A percentile compares a stretch with the other conserved stretches of the same genome.
Evolutionary conservation across 164 flowering plant genomes (phyloP).

Genomic region (Annona cherimola): DNA sequence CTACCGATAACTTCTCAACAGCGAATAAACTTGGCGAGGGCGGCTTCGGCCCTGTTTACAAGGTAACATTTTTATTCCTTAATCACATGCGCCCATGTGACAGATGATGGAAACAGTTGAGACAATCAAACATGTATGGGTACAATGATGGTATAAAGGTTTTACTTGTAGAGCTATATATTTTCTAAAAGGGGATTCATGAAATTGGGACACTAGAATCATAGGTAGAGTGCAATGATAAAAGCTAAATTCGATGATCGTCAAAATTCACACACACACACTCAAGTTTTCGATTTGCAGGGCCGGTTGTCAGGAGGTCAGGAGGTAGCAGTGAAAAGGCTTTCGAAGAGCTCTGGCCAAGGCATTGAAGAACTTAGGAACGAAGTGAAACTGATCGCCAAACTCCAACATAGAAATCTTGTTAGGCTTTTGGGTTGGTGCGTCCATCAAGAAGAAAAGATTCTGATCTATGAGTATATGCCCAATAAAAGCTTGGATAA

Average conservation of each 20-base stretch:
- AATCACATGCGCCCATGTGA: neutral
- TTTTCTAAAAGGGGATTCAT: too few relatives aligned
- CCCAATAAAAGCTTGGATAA: conserved; percentile 19
- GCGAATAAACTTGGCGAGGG: conserved; percentile 17
- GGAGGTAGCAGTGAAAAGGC: conserved; percentile 15
- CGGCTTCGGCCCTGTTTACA: conserved; percentile 18
- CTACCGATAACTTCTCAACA: conserved; percentile 12
- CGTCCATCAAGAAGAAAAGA: conserved; percentile 4
- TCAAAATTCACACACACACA: too few relatives aligned
- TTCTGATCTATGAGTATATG: conserved; percentile 19
- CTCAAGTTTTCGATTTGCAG: neutral
- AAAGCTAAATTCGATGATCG: too few relatives aligned
- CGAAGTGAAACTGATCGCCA: conserved; percentile 20
- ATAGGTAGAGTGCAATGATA: too few relatives aligned
- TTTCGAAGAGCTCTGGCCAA: conserved; percentile 11
- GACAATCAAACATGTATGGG: too few relatives aligned
- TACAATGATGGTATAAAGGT: neutral
- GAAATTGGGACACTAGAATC: too few relatives aligned
- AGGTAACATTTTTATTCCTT: conserved; percentile 1
- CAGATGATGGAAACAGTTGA: neutral
- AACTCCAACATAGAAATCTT: conserved; percentile 13
- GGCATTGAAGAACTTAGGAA: conserved; percentile 34
- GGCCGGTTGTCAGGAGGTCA: conserved; percentile 3
- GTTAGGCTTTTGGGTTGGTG: conserved; percentile 13
- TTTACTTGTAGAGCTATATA: neutral